Percentiles rank a stretch among this genome's conserved stretches.
Evolutionary conservation across 306 rosid species (phyloP).

Genomic region (Sicyos baderoa): DNA sequence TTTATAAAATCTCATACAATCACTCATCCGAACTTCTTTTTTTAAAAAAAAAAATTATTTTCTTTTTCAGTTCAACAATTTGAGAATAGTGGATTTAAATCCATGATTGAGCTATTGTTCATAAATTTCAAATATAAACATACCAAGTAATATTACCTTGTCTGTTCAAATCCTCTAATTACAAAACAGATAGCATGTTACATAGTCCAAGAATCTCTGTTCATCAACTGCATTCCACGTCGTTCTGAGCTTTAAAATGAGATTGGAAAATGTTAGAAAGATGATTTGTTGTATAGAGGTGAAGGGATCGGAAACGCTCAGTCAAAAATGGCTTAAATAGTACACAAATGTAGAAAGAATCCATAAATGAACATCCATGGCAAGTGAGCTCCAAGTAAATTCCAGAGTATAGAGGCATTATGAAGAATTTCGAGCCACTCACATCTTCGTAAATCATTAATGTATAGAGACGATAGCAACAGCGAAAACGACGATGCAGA

Average conservation of each 20-base stretch:
- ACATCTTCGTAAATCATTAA: not conserved
- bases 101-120: no score
- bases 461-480: not conserved
- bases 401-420: not conserved
- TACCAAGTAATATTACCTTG: not conserved
- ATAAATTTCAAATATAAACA: not conserved
- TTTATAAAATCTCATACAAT: no score
- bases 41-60: no score
- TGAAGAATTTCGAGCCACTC: not conserved
- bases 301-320: not conserved
- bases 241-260: not conserved
- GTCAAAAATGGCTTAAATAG: not conserved
- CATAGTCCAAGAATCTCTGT: not conserved
- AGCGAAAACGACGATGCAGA: not conserved
- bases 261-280: not conserved
- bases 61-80: no score
- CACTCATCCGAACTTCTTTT: no score
- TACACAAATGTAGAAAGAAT: slow-evolving; percentile 6
- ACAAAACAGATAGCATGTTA: not conserved
- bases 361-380: not conserved
- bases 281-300: not conserved
- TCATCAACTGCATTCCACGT: not conserved
- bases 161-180: not conserved
- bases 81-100: no score
- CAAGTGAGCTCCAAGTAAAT: slow-evolving; percentile 4